Evolutionary conservation across 306 rosid species (phyloP).

Genomic region (Hippophae rhamnoides): DNA sequence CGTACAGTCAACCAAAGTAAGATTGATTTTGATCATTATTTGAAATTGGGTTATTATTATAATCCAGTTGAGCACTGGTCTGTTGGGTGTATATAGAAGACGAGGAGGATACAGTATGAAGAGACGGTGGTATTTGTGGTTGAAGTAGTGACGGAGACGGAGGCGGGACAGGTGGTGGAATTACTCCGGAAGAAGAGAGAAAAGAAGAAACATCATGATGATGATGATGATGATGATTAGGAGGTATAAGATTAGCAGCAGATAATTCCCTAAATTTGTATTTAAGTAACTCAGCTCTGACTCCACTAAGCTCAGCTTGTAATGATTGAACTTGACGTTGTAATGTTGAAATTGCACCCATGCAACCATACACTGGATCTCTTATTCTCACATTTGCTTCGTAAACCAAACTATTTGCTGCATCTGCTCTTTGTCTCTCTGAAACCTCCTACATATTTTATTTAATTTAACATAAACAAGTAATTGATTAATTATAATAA

Average conservation of each 20-base stretch:
- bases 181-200: constrained; percentile 40
- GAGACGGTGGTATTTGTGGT: constrained; percentile 18
- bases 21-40: constrained; percentile 28
- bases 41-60: constrained; percentile 26
- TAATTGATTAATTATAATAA: background rate
- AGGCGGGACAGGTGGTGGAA: constrained; percentile 39
- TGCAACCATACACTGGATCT: constrained; percentile 97
- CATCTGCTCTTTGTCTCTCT: constrained; percentile 78
- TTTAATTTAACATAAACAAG: too few species aligned
- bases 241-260: constrained; percentile 23
- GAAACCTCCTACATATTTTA: constrained; percentile 56
- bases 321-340: constrained; percentile 84
- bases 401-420: constrained; percentile 87
- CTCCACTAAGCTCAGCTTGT: constrained; percentile 72
- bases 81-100: constrained; percentile 42
- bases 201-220: constrained; percentile 17
- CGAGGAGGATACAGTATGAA: constrained; percentile 29
- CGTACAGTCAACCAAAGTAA: constrained; percentile 30
- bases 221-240: constrained; percentile 20
- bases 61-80: constrained; percentile 21
- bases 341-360: constrained; percentile 92
- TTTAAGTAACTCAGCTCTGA: constrained; percentile 72
- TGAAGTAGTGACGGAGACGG: constrained; percentile 27
- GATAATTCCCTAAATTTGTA: constrained; percentile 67
- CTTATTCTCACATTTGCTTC: constrained; percentile 95